phyloP scores from a whole-genome alignment of 345 rosid species.

The Salix caprea region DNA sequence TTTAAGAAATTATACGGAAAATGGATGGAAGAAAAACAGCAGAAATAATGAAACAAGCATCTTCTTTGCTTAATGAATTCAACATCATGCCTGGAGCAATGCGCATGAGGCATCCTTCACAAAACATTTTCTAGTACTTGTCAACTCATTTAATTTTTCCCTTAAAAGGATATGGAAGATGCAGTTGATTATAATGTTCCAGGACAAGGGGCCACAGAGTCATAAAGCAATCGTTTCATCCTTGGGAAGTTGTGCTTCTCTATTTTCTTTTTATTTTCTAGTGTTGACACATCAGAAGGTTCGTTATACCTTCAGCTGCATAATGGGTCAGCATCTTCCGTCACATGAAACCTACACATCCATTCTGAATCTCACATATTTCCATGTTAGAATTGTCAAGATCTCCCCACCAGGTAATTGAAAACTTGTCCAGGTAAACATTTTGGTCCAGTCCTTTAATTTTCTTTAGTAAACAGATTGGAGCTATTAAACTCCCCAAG shows the following conservation, averaged over 20 bases:
- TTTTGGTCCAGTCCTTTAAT: neutral
- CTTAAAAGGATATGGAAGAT: too few relatives aligned
- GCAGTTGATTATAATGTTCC: neutral
- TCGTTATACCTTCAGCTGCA: neutral
- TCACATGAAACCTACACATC: neutral
- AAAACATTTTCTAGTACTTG: neutral
- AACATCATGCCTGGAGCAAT: neutral
- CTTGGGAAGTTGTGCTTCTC: neutral
- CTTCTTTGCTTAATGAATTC: neutral
- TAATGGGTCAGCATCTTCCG: neutral
- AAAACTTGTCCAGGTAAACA: too few relatives aligned
- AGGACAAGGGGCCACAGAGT: neutral
- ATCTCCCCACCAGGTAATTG: neutral
- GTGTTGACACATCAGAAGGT: neutral
- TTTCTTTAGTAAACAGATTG: too few relatives aligned
- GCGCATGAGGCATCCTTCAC: neutral
- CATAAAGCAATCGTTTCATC: neutral
- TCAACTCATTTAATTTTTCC: too few relatives aligned
- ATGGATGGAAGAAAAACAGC: too few relatives aligned
- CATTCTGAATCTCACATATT: neutral
- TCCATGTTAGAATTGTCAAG: neutral
- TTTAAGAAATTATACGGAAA: neutral
- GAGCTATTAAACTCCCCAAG: too few relatives aligned
- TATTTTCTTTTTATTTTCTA: neutral
- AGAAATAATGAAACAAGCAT: neutral